These are phyloP conservation scores for Cercospora nicotianae DNA, from an alignment of 2,329 filamentous ascomycete species.

Conservation along the genomic window DNA sequence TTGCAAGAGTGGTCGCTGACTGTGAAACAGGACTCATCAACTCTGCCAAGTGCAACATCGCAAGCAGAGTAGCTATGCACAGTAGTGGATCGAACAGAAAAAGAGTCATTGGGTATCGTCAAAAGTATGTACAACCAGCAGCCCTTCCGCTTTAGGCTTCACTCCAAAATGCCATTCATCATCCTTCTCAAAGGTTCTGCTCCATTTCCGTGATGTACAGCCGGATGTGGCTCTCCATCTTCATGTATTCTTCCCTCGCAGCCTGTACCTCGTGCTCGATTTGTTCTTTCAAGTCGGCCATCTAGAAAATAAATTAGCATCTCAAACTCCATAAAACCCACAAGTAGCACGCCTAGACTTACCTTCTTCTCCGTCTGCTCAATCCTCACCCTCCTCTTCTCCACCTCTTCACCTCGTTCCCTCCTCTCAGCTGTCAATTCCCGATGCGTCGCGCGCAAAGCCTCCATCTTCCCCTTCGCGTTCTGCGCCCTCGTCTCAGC, in stretches of 20 bases:
- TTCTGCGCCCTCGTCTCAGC: constrained; percentile 77
- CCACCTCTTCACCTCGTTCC: constrained; percentile 88
- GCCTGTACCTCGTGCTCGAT: constrained; percentile 92
- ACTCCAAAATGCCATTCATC: not conserved
- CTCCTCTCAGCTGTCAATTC: constrained; percentile 79
- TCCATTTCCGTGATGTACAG: constrained; percentile 99
- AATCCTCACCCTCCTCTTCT: constrained; percentile 85
- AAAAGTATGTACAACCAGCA: constrained; percentile 11
- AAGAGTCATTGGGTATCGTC: constrained; percentile 15
- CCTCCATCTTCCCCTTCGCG: constrained; percentile 87
- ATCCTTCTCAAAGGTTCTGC: constrained; percentile 62
- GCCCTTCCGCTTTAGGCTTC: not conserved
- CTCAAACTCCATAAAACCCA: not conserved
- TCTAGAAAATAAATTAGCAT: constrained; percentile 56
- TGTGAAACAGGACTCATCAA: not conserved
- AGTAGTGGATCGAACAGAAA: not conserved
- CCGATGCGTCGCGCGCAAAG: constrained; percentile 75
- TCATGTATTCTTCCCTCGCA: constrained; percentile 91
- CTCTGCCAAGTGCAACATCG: not conserved
- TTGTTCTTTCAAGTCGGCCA: constrained; percentile 95
- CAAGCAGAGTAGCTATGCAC: not conserved
- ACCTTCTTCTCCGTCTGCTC: constrained; percentile 99
- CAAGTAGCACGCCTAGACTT: no score
- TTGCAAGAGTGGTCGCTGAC: not conserved
- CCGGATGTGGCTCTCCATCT: constrained; percentile 96